These are phyloP conservation scores for Trametes meyenii DNA, from an alignment of 768 basidiomycete genomes.

Conservation along the genomic window DNA sequence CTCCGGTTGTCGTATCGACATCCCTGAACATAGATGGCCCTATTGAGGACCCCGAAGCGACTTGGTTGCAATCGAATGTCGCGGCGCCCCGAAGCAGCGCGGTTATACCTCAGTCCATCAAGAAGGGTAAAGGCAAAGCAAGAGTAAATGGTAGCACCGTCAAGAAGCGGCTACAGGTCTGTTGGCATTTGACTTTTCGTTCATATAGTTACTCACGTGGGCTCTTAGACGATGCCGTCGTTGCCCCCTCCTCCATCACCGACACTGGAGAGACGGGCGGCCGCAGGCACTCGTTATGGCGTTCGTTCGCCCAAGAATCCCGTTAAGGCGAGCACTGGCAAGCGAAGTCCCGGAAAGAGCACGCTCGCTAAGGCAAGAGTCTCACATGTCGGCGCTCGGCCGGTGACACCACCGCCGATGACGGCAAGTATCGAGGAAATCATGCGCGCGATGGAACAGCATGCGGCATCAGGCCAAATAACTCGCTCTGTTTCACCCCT, in stretches of 20 bases:
- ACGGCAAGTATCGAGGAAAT: conserved; percentile 13
- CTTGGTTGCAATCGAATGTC: conserved; percentile 10
- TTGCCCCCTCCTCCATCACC: conserved; percentile 14
- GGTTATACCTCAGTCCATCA: background rate
- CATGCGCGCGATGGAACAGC: conserved; percentile 11
- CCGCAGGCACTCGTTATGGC: background rate
- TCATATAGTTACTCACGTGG: background rate
- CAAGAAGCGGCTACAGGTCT: conserved; percentile 12
- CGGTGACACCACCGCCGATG: conserved; percentile 5
- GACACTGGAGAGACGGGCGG: conserved; percentile 1
- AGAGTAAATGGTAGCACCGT: background rate
- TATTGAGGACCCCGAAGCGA: conserved; percentile 11
- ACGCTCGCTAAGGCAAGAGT: background rate
- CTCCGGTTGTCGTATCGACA: conserved; percentile 1
- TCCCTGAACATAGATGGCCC: background rate
- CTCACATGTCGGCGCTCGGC: background rate
- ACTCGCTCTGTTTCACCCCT: conserved; percentile 5
- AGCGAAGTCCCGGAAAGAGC: background rate
- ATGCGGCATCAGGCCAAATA: background rate
- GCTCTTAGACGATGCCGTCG: conserved; percentile 3
- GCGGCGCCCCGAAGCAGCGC: background rate
- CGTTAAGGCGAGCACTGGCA: background rate
- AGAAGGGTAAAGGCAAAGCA: conserved; percentile 1
- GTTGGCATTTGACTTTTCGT: background rate
- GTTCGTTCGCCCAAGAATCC: background rate